Conservation (phyloP, 495 filamentous ascomycete genomes). For the Trichoderma gamsii region DNA sequence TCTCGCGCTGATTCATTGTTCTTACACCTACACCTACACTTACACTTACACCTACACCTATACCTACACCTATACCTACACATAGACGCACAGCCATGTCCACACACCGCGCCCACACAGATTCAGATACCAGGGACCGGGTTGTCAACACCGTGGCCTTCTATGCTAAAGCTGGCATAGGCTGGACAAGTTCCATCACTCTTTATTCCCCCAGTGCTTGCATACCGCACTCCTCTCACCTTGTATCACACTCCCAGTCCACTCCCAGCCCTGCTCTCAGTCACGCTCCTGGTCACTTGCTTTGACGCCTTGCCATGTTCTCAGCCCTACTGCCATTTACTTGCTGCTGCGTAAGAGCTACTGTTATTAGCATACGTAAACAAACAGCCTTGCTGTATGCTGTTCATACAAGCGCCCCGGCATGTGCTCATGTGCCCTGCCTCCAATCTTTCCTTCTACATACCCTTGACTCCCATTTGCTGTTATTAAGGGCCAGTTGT, state of each 20-base stretch:
- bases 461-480: not conserved
- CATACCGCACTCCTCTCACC: not conserved
- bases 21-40: not conserved
- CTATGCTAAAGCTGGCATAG: not conserved
- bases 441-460: not conserved
- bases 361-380: not conserved
- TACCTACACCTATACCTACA: not conserved
- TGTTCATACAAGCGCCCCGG: not conserved
- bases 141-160: not conserved
- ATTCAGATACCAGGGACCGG: not conserved
- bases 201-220: not conserved
- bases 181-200: not conserved
- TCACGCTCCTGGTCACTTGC: not conserved
- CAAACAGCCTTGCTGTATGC: not conserved
- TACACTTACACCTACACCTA: no score
- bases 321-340: not conserved
- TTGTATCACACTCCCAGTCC: not conserved
- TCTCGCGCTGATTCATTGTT: not conserved
- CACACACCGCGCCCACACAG: not conserved
- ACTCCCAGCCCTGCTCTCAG: not conserved
- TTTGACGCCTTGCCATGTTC: not conserved
- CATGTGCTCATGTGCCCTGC: constrained; percentile 12
- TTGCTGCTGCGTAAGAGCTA: not conserved
- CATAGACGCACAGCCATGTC: not conserved
- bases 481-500: not conserved